phyloP scores from a whole-genome alignment of 192 early-diverging fungal species.

The Entomortierella parvispora region DNA sequence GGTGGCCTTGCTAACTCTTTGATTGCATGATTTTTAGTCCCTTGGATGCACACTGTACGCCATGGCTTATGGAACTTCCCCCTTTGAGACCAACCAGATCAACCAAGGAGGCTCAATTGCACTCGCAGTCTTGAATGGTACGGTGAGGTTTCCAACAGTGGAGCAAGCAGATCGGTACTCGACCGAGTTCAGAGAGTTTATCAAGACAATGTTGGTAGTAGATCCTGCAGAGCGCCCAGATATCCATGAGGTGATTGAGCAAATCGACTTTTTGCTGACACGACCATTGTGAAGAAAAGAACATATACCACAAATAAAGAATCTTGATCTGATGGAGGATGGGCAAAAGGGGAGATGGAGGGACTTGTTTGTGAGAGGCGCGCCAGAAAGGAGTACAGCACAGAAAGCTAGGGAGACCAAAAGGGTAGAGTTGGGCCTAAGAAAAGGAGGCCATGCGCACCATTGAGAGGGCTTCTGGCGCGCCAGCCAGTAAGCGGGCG shows the following conservation, averaged over 20 bases:
- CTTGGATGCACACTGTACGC: conserved; percentile 80
- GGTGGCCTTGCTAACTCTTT: background rate
- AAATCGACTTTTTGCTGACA: conserved; percentile 26
- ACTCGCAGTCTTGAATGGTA: conserved; percentile 76
- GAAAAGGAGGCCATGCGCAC: too few species aligned
- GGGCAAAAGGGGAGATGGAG: too few species aligned
- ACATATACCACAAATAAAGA: background rate
- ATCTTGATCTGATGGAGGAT: too few species aligned
- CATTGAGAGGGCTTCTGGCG: too few species aligned
- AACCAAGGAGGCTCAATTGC: conserved; percentile 77
- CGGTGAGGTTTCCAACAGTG: conserved; percentile 61
- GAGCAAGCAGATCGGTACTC: conserved; percentile 62
- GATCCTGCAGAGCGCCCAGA: conserved; percentile 68
- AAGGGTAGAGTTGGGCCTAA: too few species aligned
- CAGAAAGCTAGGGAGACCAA: too few species aligned
- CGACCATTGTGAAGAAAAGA: conserved; percentile 12
- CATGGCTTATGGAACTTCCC: conserved; percentile 74
- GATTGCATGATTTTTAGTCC: conserved; percentile 44
- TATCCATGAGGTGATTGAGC: conserved; percentile 64
- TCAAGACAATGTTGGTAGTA: conserved; percentile 69
- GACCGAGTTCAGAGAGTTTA: conserved; percentile 57
- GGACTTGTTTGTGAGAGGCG: too few species aligned
- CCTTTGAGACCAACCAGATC: conserved; percentile 73
- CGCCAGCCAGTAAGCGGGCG: too few species aligned
- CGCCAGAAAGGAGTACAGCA: too few species aligned